phyloP scores from a whole-genome alignment of 192 early-diverging fungal genomes.

The Umbelopsis ramanniana region DNA sequence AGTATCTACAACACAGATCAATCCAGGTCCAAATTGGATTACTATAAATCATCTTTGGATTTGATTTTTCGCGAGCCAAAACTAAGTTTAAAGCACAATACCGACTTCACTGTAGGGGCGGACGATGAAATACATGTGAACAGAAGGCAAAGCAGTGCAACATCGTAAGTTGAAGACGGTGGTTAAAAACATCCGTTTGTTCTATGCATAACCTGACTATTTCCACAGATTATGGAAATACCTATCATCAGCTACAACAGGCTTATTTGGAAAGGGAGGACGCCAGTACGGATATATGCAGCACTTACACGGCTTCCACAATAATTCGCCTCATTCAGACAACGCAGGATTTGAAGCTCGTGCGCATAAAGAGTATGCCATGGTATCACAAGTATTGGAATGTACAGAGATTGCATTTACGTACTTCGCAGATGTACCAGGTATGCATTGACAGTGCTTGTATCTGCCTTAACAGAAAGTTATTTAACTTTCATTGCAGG shows the following conservation, averaged over 20 bases:
- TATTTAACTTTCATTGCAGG: constrained; percentile 10
- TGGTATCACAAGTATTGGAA: constrained; percentile 63
- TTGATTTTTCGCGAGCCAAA: constrained; percentile 56
- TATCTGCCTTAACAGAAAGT: too few relatives aligned
- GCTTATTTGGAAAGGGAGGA: constrained; percentile 3
- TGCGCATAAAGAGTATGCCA: constrained; percentile 65
- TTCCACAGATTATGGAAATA: constrained; percentile 1
- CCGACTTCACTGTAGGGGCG: constrained; percentile 58
- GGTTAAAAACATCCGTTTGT: too few relatives aligned
- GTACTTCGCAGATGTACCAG: constrained; percentile 72
- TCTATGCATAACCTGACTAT: not conserved
- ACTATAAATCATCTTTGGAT: constrained; percentile 61
- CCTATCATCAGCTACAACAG: not conserved
- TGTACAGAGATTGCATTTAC: constrained; percentile 55
- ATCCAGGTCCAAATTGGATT: constrained; percentile 60
- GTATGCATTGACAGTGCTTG: constrained; percentile 37
- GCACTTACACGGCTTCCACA: constrained; percentile 24
- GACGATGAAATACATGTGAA: not conserved
- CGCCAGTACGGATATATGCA: constrained; percentile 34
- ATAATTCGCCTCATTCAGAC: not conserved
- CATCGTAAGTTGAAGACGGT: not conserved
- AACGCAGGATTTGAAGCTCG: not conserved
- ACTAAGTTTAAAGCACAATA: constrained; percentile 60
- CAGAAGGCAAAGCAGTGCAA: not conserved
- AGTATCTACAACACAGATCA: constrained; percentile 61